Base-by-base conservation (phyloP, 1,284 basidiomycete genomes). In the Sanghuangporus sanghuang region DNA sequence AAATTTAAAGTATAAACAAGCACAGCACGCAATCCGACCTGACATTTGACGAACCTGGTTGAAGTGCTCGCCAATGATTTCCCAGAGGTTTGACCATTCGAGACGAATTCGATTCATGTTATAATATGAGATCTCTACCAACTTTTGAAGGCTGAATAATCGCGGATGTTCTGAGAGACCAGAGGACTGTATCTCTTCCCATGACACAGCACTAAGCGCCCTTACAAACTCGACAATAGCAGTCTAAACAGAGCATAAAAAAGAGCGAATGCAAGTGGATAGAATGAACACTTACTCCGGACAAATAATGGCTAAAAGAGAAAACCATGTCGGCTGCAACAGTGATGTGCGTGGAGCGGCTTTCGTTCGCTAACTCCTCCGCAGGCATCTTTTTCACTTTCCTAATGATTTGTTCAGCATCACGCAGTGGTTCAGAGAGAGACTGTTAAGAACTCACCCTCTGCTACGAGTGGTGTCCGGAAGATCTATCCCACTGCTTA, bases 321-420 rank as follows among this genome's bases (percentile, higher is more conserved):
- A 99, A 99, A 32, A 99, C 96, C 93, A 98, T 98, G 73, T 99
- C 97, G 5, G 96, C 94, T 0, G 97, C 95, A 56, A 99, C 96
- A 0, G 96, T 99, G 68, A 99, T 98, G 74, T 99, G 95, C 0
- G 94, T 95, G 32, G 97, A 98, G 55, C 95, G 87, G 71, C 96
- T 97, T 74, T 98, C 97, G 69, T 95, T 95, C 0, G 96, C 96
- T 35, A 99, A 84, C 69, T 98, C 96, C 73, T 98, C 96, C 6
- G 92, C 91, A 1, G 92, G 93, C 11, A 87, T 72, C 72, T 89
- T 91, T 66, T 84, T 85, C 6, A 80, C 73, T 61, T 88, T 27
- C 66, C 71, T 64, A 57, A 27, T 16, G 59, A 39, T 38, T 32
- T 63, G 11, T 61, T 55, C 59, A 36, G 66, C 40, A 49, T 40